These are phyloP conservation scores for Sarocladium oryzae DNA, from an alignment of 2,329 filamentous ascomycete genomes.

Conservation along the genomic window DNA sequence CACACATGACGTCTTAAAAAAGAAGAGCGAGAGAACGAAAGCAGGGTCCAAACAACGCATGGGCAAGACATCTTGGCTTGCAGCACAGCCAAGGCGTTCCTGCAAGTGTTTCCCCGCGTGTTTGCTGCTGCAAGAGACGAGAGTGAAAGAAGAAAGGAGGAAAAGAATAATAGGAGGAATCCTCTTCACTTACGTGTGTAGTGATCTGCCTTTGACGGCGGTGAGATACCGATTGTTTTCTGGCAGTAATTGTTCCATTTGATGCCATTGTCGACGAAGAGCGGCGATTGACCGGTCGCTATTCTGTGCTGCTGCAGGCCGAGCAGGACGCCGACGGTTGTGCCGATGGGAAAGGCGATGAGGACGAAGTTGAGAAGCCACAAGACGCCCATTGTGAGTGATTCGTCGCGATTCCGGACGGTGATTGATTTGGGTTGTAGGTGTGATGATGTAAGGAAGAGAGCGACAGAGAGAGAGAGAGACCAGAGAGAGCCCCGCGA, in stretches of 20 bases:
- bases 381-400: conserved; percentile 20
- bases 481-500: neutral
- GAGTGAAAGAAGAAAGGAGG: neutral
- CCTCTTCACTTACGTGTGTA: conserved; percentile 37
- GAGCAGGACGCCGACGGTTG: conserved; percentile 42
- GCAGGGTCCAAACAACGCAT: neutral
- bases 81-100: conserved; percentile 1
- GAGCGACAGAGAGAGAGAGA: no score
- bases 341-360: conserved; percentile 41
- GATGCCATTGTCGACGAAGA: conserved; percentile 34
- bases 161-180: neutral
- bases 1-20: no score
- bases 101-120: neutral
- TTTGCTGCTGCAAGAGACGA: no score
- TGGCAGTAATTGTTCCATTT: conserved; percentile 33
- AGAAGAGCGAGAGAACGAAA: neutral
- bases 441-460: neutral
- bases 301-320: conserved; percentile 39
- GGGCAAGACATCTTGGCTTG: conserved; percentile 7
- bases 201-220: conserved; percentile 33
- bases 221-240: conserved; percentile 37
- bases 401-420: neutral
- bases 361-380: conserved; percentile 45
- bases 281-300: conserved; percentile 34
- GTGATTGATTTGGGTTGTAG: neutral